A percentile compares a stretch with the other conserved stretches of the same genome.
phyloP scores from a whole-genome alignment of 2,329 filamentous ascomycete species.

The Fusarium sambucinum region DNA sequence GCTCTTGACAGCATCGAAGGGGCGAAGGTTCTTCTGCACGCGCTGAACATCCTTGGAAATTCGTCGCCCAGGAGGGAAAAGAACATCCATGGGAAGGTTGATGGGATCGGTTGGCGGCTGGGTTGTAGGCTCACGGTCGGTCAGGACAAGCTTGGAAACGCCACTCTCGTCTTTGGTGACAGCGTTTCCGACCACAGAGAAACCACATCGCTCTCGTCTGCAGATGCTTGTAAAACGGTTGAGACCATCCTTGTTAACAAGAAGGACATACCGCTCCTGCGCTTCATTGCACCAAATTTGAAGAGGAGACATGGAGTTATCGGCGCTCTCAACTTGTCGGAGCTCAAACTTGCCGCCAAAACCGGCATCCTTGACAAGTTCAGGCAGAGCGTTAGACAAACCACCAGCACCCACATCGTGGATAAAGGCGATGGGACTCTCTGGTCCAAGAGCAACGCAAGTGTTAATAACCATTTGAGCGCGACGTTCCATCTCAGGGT shows the following conservation, averaged over 20 bases:
- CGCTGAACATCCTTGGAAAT: slow-evolving; percentile 47
- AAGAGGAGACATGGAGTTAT: slow-evolving; percentile 91
- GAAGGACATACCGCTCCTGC: slow-evolving; percentile 94
- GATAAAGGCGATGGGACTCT: slow-evolving; percentile 95
- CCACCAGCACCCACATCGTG: slow-evolving; percentile 98
- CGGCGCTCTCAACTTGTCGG: slow-evolving; percentile 91
- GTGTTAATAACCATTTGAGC: slow-evolving; percentile 99
- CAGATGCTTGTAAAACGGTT: slow-evolving; percentile 79
- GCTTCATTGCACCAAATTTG: slow-evolving; percentile 97
- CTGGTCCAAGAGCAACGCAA: slow-evolving; percentile 83
- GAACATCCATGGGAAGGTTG: slow-evolving; percentile 86
- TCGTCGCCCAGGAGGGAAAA: slow-evolving; percentile 77
- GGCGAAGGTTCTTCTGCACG: slow-evolving; percentile 66
- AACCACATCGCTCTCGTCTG: slow-evolving; percentile 88
- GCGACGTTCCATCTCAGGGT: slow-evolving; percentile 94
- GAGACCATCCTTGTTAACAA: slow-evolving; percentile 83
- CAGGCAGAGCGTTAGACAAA: slow-evolving; percentile 74
- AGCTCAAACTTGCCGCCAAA: slow-evolving; percentile 93
- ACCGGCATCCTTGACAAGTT: slow-evolving; percentile 91
- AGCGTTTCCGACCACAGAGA: slow-evolving; percentile 89
- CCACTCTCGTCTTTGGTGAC: slow-evolving; percentile 71
- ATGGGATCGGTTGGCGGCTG: slow-evolving; percentile 77
- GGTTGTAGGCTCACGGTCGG: slow-evolving; percentile 81
- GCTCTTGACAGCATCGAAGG: slow-evolving; percentile 76
- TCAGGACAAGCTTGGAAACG: slow-evolving; percentile 79